Conservation (phyloP, 805 yeast genomes). For the Candida sithepensis region DNA sequence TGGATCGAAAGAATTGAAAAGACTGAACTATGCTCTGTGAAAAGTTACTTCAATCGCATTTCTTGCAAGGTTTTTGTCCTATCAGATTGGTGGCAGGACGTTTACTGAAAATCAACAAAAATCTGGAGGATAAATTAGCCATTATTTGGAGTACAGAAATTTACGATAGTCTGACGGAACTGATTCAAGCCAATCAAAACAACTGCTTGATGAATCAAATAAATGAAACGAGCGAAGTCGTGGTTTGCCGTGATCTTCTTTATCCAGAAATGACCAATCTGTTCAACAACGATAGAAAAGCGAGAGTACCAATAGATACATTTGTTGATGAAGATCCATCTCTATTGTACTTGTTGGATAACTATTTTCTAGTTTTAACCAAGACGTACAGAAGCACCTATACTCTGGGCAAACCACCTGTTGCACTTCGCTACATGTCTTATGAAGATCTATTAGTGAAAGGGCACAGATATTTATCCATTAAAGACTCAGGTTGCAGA, state of each 20-base stretch:
- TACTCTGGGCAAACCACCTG: constrained; percentile 22
- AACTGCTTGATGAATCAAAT: no score
- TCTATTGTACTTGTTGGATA: constrained; percentile 38
- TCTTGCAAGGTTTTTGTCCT: constrained; percentile 29
- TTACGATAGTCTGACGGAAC: constrained; percentile 14
- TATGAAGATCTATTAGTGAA: constrained; percentile 13
- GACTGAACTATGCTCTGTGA: constrained; percentile 21
- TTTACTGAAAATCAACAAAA: constrained; percentile 20
- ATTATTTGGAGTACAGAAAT: constrained; percentile 15
- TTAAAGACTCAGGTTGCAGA: constrained; percentile 25
- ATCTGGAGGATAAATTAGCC: constrained; percentile 12
- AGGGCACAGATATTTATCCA: constrained; percentile 13
- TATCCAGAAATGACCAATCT: constrained; percentile 30
- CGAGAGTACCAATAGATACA: constrained; percentile 23
- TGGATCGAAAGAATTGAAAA: constrained; percentile 21
- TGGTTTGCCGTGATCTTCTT: constrained; percentile 28
- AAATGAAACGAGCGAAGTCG: no score
- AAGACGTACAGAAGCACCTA: constrained; percentile 17
- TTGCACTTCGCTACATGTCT: constrained; percentile 27
- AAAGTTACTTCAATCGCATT: constrained; percentile 28
- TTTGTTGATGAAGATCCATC: constrained; percentile 33
- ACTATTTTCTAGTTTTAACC: constrained; percentile 24
- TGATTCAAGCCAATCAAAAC: no score
- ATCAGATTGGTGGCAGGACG: constrained; percentile 23
- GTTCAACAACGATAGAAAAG: constrained; percentile 24